Base-by-base conservation (phyloP, 495 filamentous ascomycete genomes). In the Aspergillus coremiiformis region DNA sequence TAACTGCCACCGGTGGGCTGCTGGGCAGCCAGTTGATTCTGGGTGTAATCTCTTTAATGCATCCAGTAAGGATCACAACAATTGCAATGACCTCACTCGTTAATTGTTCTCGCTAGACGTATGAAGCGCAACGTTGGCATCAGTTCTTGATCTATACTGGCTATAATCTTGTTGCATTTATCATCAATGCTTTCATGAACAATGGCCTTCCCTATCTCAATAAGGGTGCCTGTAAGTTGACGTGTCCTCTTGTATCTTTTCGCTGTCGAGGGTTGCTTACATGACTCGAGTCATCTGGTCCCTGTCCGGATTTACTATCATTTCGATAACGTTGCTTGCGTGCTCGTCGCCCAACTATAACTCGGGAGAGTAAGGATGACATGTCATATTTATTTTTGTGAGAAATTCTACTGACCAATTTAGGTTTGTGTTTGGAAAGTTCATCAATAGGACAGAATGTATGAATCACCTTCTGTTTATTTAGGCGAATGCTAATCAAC, bases 121-220 rank as follows among this genome's bases (percentile, higher is more conserved):
- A 84, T 58, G 63, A 66, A 15, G 55, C 78, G 9, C 55, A 85
- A 53, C 58, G 78, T 14, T 87, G 84, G 84, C 86, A 90, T 58
- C 83, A 87, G 56, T 86, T 91, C 61, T 64, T 88, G 15, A 79
- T 89, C 22, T 89, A 89, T 61, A 74, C 86, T 47, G 82, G 56
- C 1, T 85, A 83, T 58, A 85, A 80, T 42, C 44, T 86, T 17
- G 64, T 75, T 9, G 81, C 79, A 0, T 84, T 87, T 35, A 32
- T 80, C 12, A 72, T 89, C 64, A 91, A 91, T 56, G 77, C 80
- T 2, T 82, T 88, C 47, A 71, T 76, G 55, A 88, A 84, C 49
- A 68, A 72, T 2, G 48, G 76, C 2, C 66, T 91, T 10, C 85
- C 86, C 4, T 68, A 78, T 8, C 73, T 91, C 45, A 89, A 83